Percentiles rank a stretch among this genome's conserved stretches.
These are phyloP conservation scores for Earliella scabrosa DNA, from an alignment of 1,284 basidiomycete species.

Conservation along the genomic window DNA sequence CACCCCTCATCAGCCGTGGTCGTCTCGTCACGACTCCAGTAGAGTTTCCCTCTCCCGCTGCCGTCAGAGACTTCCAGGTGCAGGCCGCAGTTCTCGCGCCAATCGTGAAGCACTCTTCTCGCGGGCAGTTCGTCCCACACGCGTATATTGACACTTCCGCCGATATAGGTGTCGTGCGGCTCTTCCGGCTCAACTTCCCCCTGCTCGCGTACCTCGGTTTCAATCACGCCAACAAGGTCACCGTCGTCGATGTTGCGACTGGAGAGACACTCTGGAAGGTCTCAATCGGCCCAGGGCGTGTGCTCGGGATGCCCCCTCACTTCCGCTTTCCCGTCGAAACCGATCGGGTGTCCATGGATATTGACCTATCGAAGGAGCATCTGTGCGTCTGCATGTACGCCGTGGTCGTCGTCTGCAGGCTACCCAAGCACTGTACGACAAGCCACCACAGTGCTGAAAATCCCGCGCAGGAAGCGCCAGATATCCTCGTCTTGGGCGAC, in stretches of 20 bases:
- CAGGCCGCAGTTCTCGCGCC: constrained; percentile 11
- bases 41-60: constrained; percentile 13
- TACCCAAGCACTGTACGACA: constrained; percentile 8
- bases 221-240: constrained; percentile 15
- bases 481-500: constrained; percentile 14
- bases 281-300: constrained; percentile 1
- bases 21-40: constrained; percentile 18
- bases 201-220: constrained; percentile 20
- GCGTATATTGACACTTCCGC: constrained; percentile 21
- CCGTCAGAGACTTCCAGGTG: constrained; percentile 22
- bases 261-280: constrained; percentile 19
- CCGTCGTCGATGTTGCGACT: constrained; percentile 22
- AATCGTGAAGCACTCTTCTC: constrained; percentile 2
- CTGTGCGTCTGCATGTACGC: constrained; percentile 24
- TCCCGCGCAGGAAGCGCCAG: background rate
- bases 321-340: constrained; percentile 6
- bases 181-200: constrained; percentile 22
- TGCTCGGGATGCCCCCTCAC: constrained; percentile 11
- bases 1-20: constrained; percentile 1
- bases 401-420: constrained; percentile 16
- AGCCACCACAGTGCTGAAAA: background rate
- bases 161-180: constrained; percentile 17
- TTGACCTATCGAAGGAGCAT: constrained; percentile 24
- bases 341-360: constrained; percentile 23
- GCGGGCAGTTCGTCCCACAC: constrained; percentile 29